These are phyloP conservation scores for Aspergillus candidus DNA, from an alignment of 2,329 filamentous ascomycete genomes.

Conservation along the genomic window DNA sequence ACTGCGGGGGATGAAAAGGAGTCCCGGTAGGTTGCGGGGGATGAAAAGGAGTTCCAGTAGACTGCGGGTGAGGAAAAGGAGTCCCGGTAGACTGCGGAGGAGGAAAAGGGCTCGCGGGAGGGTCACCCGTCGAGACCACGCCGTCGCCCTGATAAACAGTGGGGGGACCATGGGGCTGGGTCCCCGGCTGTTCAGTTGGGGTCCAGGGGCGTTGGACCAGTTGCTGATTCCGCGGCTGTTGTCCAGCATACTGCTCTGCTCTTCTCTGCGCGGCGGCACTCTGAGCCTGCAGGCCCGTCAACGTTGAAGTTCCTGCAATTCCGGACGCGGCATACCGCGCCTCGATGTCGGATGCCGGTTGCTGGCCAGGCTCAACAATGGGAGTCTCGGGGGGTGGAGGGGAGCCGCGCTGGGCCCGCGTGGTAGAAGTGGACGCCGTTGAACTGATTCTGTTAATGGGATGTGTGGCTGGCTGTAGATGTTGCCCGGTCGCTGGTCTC, in stretches of 20 bases:
- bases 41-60: too few species aligned
- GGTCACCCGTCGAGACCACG: slow-evolving; percentile 51
- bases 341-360: slow-evolving; percentile 78
- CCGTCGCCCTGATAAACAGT: slow-evolving; percentile 84
- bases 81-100: slow-evolving; percentile 21
- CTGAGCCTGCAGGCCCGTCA: slow-evolving; percentile 67
- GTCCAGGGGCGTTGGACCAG: slow-evolving; percentile 71
- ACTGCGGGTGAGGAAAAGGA: slow-evolving; percentile 15
- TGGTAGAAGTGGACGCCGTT: slow-evolving; percentile 88
- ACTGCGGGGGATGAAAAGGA: slow-evolving; percentile 32
- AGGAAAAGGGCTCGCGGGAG: slow-evolving; percentile 32
- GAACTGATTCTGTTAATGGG: slow-evolving; percentile 63
- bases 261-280: slow-evolving; percentile 78
- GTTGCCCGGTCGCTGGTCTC: slow-evolving; percentile 20
- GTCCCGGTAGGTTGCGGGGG: slow-evolving; percentile 13
- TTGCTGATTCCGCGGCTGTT: slow-evolving; percentile 34
- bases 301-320: slow-evolving; percentile 76
- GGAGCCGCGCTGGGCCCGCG: slow-evolving; percentile 82
- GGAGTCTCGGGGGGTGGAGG: slow-evolving; percentile 94
- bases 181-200: slow-evolving; percentile 82
- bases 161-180: slow-evolving; percentile 80
- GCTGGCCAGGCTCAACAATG: slow-evolving; percentile 62
- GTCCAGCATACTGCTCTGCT: slow-evolving; percentile 66
- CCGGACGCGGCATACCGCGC: slow-evolving; percentile 86
- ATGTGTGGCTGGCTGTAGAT: slow-evolving; percentile 46